Percentiles rank a stretch among this genome's conserved stretches.
phyloP scores from a whole-genome alignment of 179 eudicot species.

The Corrigiola litoralis region DNA sequence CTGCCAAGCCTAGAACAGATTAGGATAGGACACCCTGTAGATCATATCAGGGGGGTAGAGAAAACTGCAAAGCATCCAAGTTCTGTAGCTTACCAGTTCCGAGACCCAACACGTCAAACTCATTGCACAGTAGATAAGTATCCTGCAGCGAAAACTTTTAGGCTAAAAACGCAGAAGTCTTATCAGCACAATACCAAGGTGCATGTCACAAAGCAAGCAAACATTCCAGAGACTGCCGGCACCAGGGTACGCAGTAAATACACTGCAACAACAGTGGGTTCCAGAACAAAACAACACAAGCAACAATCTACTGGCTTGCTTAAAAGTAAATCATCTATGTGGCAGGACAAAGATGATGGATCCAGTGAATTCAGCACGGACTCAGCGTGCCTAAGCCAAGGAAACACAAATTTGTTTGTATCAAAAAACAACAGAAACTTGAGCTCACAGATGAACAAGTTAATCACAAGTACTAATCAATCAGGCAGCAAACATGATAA shows the following conservation, averaged over 20 bases:
- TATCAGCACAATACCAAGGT: conserved; percentile 10
- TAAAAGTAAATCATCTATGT: conserved; percentile 3
- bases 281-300: conserved; percentile 18
- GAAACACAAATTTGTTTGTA: not conserved
- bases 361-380: conserved; percentile 9
- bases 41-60: conserved; percentile 7
- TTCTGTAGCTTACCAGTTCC: not conserved
- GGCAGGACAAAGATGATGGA: not conserved
- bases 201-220: conserved; percentile 6
- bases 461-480: not conserved
- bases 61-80: conserved; percentile 14
- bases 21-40: conserved; percentile 13
- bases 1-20: conserved; percentile 12
- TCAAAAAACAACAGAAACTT: not conserved
- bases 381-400: conserved; percentile 11
- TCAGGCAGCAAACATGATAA: conserved; percentile 11
- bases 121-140: conserved; percentile 5
- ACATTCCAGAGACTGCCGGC: conserved; percentile 4
- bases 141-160: conserved; percentile 17
- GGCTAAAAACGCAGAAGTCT: conserved; percentile 19
- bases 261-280: conserved; percentile 1
- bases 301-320: conserved; percentile 1
- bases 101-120: conserved; percentile 13
- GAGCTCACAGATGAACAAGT: conserved; percentile 3
- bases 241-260: not conserved